These are phyloP conservation scores for Pythium monospermum DNA, from an alignment of 352 stramenopile species.

Conservation along the genomic window DNA sequence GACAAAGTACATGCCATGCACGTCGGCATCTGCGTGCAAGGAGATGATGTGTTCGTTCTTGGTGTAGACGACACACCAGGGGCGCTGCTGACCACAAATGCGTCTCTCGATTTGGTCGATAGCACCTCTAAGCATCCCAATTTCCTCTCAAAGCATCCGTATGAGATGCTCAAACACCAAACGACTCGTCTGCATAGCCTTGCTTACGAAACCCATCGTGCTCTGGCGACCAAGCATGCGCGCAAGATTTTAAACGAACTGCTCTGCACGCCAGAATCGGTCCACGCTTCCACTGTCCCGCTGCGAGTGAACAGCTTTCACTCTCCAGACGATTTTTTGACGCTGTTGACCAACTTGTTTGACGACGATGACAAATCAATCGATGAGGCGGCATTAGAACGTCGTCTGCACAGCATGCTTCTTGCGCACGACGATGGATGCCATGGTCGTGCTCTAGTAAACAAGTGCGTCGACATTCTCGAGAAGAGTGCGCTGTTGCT, in stretches of 20 bases:
- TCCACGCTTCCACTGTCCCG: too few relatives aligned
- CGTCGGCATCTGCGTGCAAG: constrained; percentile 13
- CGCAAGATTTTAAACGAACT: constrained; percentile 38
- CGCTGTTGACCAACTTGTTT: too few relatives aligned
- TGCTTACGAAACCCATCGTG: constrained; percentile 55
- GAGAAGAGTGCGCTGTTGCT: constrained; percentile 19
- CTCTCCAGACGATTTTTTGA: too few relatives aligned
- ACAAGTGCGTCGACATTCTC: constrained; percentile 32
- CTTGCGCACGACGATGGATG: too few relatives aligned
- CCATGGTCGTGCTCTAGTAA: too few relatives aligned
- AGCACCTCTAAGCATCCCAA: constrained; percentile 50
- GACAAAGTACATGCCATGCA: constrained; percentile 32
- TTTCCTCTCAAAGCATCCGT: constrained; percentile 61
- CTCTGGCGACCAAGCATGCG: constrained; percentile 51
- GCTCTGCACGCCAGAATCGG: too few relatives aligned
- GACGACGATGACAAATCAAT: too few relatives aligned
- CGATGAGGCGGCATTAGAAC: too few relatives aligned
- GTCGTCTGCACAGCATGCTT: too few relatives aligned
- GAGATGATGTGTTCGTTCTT: constrained; percentile 58
- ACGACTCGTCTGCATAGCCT: constrained; percentile 50
- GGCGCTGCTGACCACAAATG: constrained; percentile 21
- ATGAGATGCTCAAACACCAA: constrained; percentile 63
- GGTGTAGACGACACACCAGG: constrained; percentile 47
- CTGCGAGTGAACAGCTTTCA: too few relatives aligned
- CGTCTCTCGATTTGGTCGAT: constrained; percentile 49